Percentiles rank a stretch among this genome's conserved stretches.
phyloP scores from a whole-genome alignment of 495 filamentous ascomycete species.

The Gamarada debralockiae region DNA sequence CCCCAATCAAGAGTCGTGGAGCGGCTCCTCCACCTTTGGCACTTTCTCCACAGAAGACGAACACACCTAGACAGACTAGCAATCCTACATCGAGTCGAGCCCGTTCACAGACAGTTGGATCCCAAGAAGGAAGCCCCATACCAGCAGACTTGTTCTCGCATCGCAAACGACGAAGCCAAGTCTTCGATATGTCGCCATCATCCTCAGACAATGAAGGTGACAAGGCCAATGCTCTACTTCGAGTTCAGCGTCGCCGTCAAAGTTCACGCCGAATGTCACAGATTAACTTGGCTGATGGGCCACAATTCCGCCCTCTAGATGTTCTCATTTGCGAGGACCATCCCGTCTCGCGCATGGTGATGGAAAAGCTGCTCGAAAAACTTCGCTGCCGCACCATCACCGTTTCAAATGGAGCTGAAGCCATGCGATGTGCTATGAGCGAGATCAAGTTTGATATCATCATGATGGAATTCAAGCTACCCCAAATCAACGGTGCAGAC shows the following conservation, averaged over 20 bases:
- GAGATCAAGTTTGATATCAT: constrained; percentile 97
- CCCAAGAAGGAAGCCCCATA: constrained; percentile 76
- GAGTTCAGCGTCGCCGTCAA: constrained; percentile 87
- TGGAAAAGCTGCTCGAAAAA: constrained; percentile 95
- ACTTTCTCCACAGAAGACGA: constrained; percentile 46
- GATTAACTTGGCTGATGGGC: constrained; percentile 75
- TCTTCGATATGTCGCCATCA: constrained; percentile 94
- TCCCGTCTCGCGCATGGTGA: constrained; percentile 92
- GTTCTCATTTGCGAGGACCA: constrained; percentile 97
- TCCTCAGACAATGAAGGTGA: constrained; percentile 97
- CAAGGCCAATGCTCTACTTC: constrained; percentile 84
- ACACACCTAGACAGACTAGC: constrained; percentile 42
- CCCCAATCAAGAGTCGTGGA: constrained; percentile 72
- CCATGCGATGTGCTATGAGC: constrained; percentile 84
- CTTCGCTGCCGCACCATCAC: constrained; percentile 92
- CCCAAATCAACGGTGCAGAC: constrained; percentile 89
- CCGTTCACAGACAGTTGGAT: constrained; percentile 89
- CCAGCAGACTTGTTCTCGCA: constrained; percentile 73
- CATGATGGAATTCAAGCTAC: constrained; percentile 94
- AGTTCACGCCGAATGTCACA: constrained; percentile 90
- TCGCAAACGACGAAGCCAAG: constrained; percentile 87
- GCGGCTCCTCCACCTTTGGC: constrained; percentile 41
- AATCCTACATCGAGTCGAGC: constrained; percentile 52
- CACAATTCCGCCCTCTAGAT: constrained; percentile 85
- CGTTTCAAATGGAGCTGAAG: constrained; percentile 82